Percentiles rank a stretch among this genome's conserved stretches.
phyloP scores from a whole-genome alignment of 2,329 filamentous ascomycete species.

The Beauveria pseudobassiana region DNA sequence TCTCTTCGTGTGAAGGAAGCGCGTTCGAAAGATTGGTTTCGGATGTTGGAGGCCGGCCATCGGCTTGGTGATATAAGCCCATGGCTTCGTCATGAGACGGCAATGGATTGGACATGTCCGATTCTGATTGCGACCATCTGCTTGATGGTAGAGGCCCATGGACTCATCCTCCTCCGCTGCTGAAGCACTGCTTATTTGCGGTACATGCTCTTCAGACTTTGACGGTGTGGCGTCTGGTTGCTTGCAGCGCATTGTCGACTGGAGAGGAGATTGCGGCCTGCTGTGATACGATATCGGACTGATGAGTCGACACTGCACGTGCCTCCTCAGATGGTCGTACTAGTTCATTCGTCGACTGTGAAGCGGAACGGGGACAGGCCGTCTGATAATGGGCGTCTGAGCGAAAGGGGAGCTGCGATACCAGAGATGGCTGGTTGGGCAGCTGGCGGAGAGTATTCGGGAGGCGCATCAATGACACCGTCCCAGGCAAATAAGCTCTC shows the following conservation, averaged over 20 bases:
- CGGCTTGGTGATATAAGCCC: constrained; percentile 25
- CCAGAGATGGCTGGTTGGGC: neutral
- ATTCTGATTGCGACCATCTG: constrained; percentile 17
- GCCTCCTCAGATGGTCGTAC: neutral
- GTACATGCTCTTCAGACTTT: neutral
- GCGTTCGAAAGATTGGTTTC: neutral
- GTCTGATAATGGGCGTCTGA: neutral
- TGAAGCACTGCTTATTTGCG: constrained; percentile 4
- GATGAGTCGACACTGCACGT: neutral
- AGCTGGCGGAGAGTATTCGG: constrained; percentile 7
- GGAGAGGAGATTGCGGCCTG: neutral
- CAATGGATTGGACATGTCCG: neutral
- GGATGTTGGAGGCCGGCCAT: constrained; percentile 16
- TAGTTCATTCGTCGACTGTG: neutral
- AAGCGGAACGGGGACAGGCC: neutral
- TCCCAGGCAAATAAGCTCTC: constrained; percentile 6
- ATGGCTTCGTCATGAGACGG: constrained; percentile 22
- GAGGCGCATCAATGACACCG: constrained; percentile 8
- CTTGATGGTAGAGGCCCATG: constrained; percentile 25
- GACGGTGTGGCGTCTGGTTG: neutral
- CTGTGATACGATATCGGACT: neutral
- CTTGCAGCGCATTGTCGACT: neutral
- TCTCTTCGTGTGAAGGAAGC: constrained; percentile 20
- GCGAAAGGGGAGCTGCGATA: neutral
- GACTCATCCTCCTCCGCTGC: constrained; percentile 17